Evolutionary conservation across 225 moss, liverwort and hornwort species (phyloP), one percentile per base, ranked within the genome.

Genomic region (Physcomitrium patens): DNA sequence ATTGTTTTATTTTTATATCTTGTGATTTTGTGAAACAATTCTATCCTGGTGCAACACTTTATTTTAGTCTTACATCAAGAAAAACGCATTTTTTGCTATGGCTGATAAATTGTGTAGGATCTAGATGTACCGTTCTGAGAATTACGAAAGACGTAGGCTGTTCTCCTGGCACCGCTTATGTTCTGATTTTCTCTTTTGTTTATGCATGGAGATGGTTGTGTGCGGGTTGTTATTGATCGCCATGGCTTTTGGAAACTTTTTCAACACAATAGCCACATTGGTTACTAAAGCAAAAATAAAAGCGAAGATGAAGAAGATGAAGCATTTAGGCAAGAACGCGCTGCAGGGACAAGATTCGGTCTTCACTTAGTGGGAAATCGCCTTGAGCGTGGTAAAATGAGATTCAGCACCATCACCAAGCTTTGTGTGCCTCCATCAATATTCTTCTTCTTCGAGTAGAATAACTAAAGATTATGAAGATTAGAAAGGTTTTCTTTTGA

Each of bases 231-330:
- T 94, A 68, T 77, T 97, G 79, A 84, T 97, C 12, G 70, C 76
- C 47, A 97, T 94, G 96, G 96, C 96, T 3, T 75, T 73, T 4
- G 96, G 96, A 31, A 97, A 94, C 82, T 97, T 94, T 68, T 65
- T 60, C 28, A 94, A 87, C 65, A 97, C 96, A 14, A 86, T 97
- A 41, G 92, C 88, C 44, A 97, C 96, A 3, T 83, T 94, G 46
- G 67, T 97, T 75, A 90, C 94, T 0, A 97, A 97, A 74, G 89
- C 89, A 3, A 91, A 90, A 90, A 86, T 97, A 18, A 97, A 97
- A 76, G 87, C 91, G 22, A 94, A 94, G 81, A 91, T 94, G 92
- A 94, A 89, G 82, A 87, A 89, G 70, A 77, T 91, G 89, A 91
- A 87, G 73, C 76, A 85, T 69, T 76, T 81, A 68, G 82, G 78